These are phyloP conservation scores for Xylaria sp. DNA, from an alignment of 2,329 filamentous ascomycete species.

Conservation along the genomic window DNA sequence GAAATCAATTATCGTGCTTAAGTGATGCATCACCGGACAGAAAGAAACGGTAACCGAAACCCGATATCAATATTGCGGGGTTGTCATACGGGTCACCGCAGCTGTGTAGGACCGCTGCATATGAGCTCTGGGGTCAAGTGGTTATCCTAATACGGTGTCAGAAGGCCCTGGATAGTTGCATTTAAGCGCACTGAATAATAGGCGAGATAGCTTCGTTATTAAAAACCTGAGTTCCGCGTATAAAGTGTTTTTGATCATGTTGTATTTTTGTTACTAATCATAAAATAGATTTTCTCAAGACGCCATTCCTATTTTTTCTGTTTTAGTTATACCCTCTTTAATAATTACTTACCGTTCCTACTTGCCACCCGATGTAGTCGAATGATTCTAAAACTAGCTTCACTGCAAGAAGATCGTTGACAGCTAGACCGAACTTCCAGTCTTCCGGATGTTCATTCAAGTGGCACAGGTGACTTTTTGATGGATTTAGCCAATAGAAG, in stretches of 20 bases:
- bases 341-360: too few relatives aligned
- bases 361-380: too few relatives aligned
- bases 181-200: neutral
- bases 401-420: too few relatives aligned
- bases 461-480: too few relatives aligned
- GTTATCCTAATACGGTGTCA: neutral
- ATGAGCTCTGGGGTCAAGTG: neutral
- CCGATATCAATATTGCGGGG: conserved; percentile 21
- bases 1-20: conserved; percentile 73
- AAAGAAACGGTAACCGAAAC: conserved; percentile 60
- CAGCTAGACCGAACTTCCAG: too few relatives aligned
- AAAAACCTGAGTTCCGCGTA: neutral
- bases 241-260: neutral
- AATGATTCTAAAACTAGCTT: too few relatives aligned
- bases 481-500: too few relatives aligned
- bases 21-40: conserved; percentile 70
- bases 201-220: neutral
- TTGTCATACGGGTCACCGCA: conserved; percentile 65
- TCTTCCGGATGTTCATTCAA: too few relatives aligned
- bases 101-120: conserved; percentile 71
- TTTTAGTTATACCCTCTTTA: too few relatives aligned
- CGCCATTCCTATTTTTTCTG: too few relatives aligned
- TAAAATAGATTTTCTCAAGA: too few relatives aligned
- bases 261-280: too few relatives aligned
- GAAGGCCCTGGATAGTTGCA: neutral